These are phyloP conservation scores for Magnaporthiopsis rhizophila DNA, from an alignment of 2,329 filamentous ascomycete genomes.

Conservation along the genomic window DNA sequence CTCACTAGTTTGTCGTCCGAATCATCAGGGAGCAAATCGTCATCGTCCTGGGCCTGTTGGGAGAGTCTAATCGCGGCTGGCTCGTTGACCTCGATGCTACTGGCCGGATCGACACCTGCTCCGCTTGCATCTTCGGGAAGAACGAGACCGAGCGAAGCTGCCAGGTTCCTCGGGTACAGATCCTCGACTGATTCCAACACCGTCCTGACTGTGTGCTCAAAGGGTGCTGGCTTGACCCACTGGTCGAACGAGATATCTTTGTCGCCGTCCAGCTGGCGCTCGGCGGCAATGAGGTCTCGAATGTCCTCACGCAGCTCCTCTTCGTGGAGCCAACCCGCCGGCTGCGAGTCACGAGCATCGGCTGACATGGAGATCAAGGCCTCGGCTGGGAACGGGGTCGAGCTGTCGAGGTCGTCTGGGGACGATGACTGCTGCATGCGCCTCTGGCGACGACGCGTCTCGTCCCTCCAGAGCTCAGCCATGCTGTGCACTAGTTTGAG, in stretches of 20 bases:
- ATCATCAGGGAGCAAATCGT: conserved; percentile 43
- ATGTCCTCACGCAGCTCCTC: conserved; percentile 68
- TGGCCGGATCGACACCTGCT: conserved; percentile 23
- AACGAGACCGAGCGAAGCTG: conserved; percentile 33
- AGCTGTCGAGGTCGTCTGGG: conserved; percentile 40
- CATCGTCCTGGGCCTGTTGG: conserved; percentile 20
- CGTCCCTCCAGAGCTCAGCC: conserved; percentile 87
- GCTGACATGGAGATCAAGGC: conserved; percentile 85
- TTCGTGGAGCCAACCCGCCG: conserved; percentile 90
- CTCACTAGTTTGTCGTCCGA: conserved; percentile 42
- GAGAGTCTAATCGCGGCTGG: conserved; percentile 34
- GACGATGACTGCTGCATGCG: conserved; percentile 54
- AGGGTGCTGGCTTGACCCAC: conserved; percentile 49
- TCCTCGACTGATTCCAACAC: conserved; percentile 79
- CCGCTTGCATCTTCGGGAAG: conserved; percentile 19
- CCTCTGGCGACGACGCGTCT: conserved; percentile 69
- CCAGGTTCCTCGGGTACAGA: conserved; percentile 63
- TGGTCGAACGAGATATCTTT: conserved; percentile 50
- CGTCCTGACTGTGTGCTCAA: conserved; percentile 60
- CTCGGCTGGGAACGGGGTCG: conserved; percentile 72
- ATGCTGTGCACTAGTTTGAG: conserved; percentile 86
- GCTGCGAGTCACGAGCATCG: conserved; percentile 60
- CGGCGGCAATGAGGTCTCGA: conserved; percentile 52
- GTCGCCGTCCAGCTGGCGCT: conserved; percentile 33
- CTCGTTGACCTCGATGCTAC: conserved; percentile 58